Evolutionary conservation across 495 filamentous ascomycete genomes (phyloP).

Genomic region (Platismatia glauca): DNA sequence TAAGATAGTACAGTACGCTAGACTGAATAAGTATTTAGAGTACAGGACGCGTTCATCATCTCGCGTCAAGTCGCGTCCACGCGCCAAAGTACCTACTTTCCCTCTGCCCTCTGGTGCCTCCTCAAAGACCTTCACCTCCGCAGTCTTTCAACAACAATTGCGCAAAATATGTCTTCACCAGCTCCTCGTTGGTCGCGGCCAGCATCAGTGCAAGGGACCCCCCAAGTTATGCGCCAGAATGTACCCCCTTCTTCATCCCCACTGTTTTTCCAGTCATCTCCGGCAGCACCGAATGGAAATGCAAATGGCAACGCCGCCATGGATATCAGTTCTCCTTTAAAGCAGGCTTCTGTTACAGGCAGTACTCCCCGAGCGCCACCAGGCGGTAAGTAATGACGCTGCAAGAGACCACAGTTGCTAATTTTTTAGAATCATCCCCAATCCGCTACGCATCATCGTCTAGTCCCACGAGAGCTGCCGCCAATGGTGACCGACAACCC

Average conservation of each 20-base stretch:
- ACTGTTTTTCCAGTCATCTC: conserved; percentile 74
- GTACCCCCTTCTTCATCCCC: conserved; percentile 62
- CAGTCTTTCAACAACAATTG: not conserved
- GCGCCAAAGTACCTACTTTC: not conserved
- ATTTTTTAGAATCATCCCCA: conserved; percentile 67
- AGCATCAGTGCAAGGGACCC: conserved; percentile 32
- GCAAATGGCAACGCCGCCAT: conserved; percentile 44
- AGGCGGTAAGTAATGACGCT: conserved; percentile 10
- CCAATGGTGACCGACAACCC: conserved; percentile 47
- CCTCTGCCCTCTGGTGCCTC: too few relatives aligned
- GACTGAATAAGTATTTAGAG: too few relatives aligned
- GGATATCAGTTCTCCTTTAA: conserved; percentile 58
- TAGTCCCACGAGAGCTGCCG: conserved; percentile 52
- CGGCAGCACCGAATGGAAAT: conserved; percentile 40
- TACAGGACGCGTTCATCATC: not conserved
- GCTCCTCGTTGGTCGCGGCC: conserved; percentile 36
- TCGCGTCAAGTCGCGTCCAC: not conserved
- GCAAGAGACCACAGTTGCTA: conserved; percentile 1
- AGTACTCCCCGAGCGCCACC: conserved; percentile 57
- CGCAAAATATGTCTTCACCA: conserved; percentile 42
- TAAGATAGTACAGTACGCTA: too few relatives aligned
- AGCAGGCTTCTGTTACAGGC: conserved; percentile 53
- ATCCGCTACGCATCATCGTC: conserved; percentile 84
- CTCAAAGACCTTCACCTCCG: not conserved
- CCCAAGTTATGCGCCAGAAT: conserved; percentile 24